Percentiles rank a stretch among this genome's conserved stretches.
Conservation (phyloP, 2,329 filamentous ascomycete species). For the Talaromyces verruculosus region DNA sequence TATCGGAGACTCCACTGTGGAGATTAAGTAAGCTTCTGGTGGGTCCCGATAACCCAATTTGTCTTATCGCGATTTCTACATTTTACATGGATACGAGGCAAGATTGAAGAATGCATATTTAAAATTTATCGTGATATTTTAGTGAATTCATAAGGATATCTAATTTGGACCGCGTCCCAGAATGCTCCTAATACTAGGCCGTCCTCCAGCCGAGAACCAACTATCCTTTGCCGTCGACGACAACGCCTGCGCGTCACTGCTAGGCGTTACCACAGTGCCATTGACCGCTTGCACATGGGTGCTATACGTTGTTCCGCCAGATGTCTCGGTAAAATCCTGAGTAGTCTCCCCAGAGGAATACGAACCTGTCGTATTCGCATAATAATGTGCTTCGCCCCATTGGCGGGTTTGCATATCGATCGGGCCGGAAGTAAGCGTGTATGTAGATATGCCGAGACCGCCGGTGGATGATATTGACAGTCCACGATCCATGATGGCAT, state of each 20-base stretch:
- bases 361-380: constrained; percentile 26
- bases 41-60: constrained; percentile 3
- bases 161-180: constrained; percentile 36
- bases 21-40: constrained; percentile 3
- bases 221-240: constrained; percentile 11
- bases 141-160: neutral
- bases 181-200: constrained; percentile 34
- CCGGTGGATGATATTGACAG: constrained; percentile 47
- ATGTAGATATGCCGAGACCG: constrained; percentile 56
- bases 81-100: neutral
- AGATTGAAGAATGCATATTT: neutral
- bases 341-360: constrained; percentile 33
- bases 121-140: neutral
- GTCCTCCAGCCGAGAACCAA: constrained; percentile 17
- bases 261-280: constrained; percentile 29
- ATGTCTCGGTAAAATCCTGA: constrained; percentile 29
- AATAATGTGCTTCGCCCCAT: constrained; percentile 33
- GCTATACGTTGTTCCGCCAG: constrained; percentile 26
- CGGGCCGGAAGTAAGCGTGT: constrained; percentile 51
- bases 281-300: constrained; percentile 31
- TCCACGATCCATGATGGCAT: constrained; percentile 51
- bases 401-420: constrained; percentile 31
- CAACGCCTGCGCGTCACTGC: constrained; percentile 6
- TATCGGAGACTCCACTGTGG: constrained; percentile 7
- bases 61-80: neutral